These are phyloP conservation scores for Hericium erinaceus DNA, from an alignment of 768 basidiomycete species.

Conservation along the genomic window DNA sequence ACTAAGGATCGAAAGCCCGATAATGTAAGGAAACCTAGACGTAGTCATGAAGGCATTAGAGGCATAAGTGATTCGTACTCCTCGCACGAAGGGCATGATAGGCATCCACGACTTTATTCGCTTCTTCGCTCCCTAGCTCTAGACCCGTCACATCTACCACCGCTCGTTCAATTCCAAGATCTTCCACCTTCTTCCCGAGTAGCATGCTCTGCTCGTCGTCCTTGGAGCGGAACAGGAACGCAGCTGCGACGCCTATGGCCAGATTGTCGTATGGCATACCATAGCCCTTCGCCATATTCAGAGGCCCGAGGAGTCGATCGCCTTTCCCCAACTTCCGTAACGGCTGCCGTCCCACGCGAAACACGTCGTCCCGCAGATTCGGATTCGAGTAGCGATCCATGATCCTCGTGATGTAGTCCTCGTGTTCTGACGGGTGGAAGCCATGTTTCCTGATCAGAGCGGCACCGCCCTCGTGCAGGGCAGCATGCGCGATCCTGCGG, in stretches of 20 bases:
- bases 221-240: constrained; percentile 23
- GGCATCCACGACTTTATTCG: constrained; percentile 14
- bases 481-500: constrained; percentile 19
- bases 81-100: constrained; percentile 12
- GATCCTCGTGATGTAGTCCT: constrained; percentile 25
- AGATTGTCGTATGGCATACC: constrained; percentile 23
- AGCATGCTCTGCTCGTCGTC: constrained; percentile 27
- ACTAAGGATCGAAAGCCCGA: constrained; percentile 3
- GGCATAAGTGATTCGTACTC: not conserved
- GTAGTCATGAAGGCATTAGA: too few relatives aligned
- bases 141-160: constrained; percentile 24
- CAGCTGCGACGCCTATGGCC: constrained; percentile 27
- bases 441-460: constrained; percentile 25
- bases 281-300: constrained; percentile 24
- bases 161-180: constrained; percentile 21
- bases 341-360: constrained; percentile 30
- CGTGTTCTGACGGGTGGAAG: constrained; percentile 17
- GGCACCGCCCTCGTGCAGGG: constrained; percentile 28
- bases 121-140: constrained; percentile 14
- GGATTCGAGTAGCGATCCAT: constrained; percentile 26
- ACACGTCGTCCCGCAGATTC: constrained; percentile 27
- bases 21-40: too few relatives aligned
- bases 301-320: constrained; percentile 29
- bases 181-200: constrained; percentile 19
- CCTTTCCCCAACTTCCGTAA: constrained; percentile 27